These are phyloP conservation scores for Sporisorium graminicola DNA, from an alignment of 1,284 basidiomycete species.

Conservation along the genomic window DNA sequence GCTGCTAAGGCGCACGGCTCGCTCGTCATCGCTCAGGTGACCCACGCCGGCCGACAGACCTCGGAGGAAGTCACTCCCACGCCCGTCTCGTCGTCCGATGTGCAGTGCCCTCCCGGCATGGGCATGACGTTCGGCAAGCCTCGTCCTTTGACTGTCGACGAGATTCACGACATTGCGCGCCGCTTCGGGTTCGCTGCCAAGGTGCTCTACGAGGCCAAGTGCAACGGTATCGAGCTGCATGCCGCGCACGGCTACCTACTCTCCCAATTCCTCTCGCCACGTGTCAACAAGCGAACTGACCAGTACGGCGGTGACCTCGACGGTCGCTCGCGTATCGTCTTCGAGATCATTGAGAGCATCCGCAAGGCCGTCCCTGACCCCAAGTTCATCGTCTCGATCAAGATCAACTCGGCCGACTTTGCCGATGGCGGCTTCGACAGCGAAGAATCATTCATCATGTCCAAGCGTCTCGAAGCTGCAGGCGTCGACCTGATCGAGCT, in stretches of 20 bases:
- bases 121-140: conserved; percentile 63
- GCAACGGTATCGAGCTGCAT: conserved; percentile 90
- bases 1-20: conserved; percentile 71
- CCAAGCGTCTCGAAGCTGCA: conserved; percentile 65
- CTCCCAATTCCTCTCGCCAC: conserved; percentile 82
- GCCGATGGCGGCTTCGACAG: conserved; percentile 73
- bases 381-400: conserved; percentile 83
- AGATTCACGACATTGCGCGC: conserved; percentile 77
- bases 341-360: conserved; percentile 77
- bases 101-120: conserved; percentile 60
- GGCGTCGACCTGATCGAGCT: conserved; percentile 85
- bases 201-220: conserved; percentile 79
- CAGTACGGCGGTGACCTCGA: conserved; percentile 73
- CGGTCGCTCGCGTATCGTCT: conserved; percentile 74
- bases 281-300: conserved; percentile 81
- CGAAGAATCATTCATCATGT: conserved; percentile 77
- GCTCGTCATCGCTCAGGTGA: conserved; percentile 71
- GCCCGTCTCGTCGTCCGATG: conserved; percentile 60
- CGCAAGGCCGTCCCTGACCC: conserved; percentile 74
- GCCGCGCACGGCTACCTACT: conserved; percentile 88
- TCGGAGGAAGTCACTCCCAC: conserved; percentile 39
- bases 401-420: conserved; percentile 87
- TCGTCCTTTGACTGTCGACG: conserved; percentile 74
- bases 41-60: conserved; percentile 71
- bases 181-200: conserved; percentile 80